Evolutionary conservation across 495 filamentous ascomycete species (phyloP).

Genomic region (Massariosphaeria phaeospora): DNA sequence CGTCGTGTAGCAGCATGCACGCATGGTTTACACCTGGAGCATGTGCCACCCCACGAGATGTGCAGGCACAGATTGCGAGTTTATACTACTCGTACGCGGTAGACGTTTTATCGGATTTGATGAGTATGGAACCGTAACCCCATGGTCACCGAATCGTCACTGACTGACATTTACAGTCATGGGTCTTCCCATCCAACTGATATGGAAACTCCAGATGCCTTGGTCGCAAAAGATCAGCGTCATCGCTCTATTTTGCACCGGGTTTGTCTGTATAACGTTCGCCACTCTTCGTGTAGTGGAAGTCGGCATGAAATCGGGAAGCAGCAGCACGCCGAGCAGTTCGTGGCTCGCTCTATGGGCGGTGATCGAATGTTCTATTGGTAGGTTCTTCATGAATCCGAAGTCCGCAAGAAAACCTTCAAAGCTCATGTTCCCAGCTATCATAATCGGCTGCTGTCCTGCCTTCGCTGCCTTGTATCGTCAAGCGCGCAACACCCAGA

Average conservation of each 20-base stretch:
- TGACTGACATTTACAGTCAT: slow-evolving; percentile 41
- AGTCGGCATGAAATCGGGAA: slow-evolving; percentile 23
- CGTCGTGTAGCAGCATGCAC: slow-evolving; percentile 39
- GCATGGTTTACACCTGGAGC: slow-evolving; percentile 43
- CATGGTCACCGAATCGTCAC: no score
- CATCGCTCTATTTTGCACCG: slow-evolving; percentile 47
- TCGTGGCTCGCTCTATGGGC: slow-evolving; percentile 41
- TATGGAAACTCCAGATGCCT: slow-evolving; percentile 47
- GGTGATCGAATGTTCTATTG: slow-evolving; percentile 38
- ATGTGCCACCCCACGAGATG: slow-evolving; percentile 39
- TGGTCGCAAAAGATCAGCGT: slow-evolving; percentile 47
- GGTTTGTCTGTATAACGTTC: slow-evolving; percentile 50
- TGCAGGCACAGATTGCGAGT: slow-evolving; percentile 39
- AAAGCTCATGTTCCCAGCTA: slow-evolving; percentile 35
- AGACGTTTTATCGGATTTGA: slow-evolving; percentile 46
- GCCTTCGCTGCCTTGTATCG: slow-evolving; percentile 36
- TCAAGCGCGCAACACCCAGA: background rate
- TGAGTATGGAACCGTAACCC: slow-evolving; percentile 34
- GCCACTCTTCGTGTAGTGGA: slow-evolving; percentile 47
- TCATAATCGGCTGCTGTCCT: slow-evolving; percentile 48
- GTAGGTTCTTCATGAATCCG: slow-evolving; percentile 18
- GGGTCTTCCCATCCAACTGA: slow-evolving; percentile 48
- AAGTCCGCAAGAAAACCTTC: background rate
- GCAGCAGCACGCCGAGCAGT: slow-evolving; percentile 31
- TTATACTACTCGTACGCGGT: slow-evolving; percentile 44